Evolutionary conservation across 2,329 filamentous ascomycete species (phyloP).

Genomic region (Huntiella savannae): DNA sequence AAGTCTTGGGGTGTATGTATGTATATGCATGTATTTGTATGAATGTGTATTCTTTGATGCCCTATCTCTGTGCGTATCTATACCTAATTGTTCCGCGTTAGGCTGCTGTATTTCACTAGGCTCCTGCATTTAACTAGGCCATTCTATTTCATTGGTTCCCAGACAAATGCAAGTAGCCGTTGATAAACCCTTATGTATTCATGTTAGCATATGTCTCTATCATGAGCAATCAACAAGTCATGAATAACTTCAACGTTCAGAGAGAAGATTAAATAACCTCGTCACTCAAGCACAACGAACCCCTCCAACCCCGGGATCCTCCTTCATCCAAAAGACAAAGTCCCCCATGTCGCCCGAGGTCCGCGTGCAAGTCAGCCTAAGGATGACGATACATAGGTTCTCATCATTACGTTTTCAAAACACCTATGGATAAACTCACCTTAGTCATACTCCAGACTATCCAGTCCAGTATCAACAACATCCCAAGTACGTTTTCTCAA

Average conservation of each 20-base stretch:
- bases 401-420: constrained; percentile 47
- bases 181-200: too few relatives aligned
- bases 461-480: constrained; percentile 40
- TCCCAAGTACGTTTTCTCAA: constrained; percentile 50
- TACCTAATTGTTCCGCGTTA: too few relatives aligned
- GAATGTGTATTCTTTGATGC: too few relatives aligned
- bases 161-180: too few relatives aligned
- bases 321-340: neutral
- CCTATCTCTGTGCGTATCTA: too few relatives aligned
- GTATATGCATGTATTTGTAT: too few relatives aligned
- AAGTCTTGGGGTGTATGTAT: too few relatives aligned
- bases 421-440: constrained; percentile 12
- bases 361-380: constrained; percentile 51
- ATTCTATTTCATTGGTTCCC: too few relatives aligned
- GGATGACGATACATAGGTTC: constrained; percentile 81
- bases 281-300: constrained; percentile 16
- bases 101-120: too few relatives aligned
- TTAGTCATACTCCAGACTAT: constrained; percentile 42
- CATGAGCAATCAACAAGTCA: too few relatives aligned
- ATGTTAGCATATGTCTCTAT: too few relatives aligned
- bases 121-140: too few relatives aligned
- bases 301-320: constrained; percentile 7
- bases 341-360: constrained; percentile 7
- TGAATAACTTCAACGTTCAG: constrained; percentile 18
- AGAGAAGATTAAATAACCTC: constrained; percentile 31